These are phyloP conservation scores for Yueomyces sp. DNA, from an alignment of 805 yeast species.

Conservation along the genomic window DNA sequence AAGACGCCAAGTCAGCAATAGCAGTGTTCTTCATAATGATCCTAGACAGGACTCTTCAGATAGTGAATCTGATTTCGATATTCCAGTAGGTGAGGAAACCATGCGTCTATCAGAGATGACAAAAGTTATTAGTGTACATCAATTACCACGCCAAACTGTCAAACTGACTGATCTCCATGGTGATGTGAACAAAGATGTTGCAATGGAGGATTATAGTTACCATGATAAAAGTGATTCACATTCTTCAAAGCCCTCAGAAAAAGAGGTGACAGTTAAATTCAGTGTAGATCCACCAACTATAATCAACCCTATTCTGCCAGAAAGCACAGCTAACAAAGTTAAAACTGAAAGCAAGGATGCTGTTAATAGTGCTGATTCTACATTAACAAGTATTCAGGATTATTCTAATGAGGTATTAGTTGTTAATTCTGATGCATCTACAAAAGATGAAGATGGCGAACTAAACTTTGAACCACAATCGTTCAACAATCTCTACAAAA, in stretches of 20 bases:
- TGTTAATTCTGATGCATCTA: too few relatives aligned
- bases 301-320: slow-evolving; percentile 1
- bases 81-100: slow-evolving; percentile 1
- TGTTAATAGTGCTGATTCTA: too few relatives aligned
- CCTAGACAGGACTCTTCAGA: background rate
- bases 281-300: slow-evolving; percentile 15
- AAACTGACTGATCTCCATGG: too few relatives aligned
- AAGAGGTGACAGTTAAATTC: slow-evolving; percentile 15
- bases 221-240: slow-evolving; percentile 10
- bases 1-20: slow-evolving; percentile 7
- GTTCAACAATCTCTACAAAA: too few relatives aligned
- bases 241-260: slow-evolving; percentile 6
- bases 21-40: slow-evolving; percentile 15
- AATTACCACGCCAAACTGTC: slow-evolving; percentile 1
- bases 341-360: too few relatives aligned
- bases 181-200: too few relatives aligned
- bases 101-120: slow-evolving; percentile 21
- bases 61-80: background rate
- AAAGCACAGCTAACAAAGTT: too few relatives aligned
- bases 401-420: too few relatives aligned
- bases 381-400: too few relatives aligned
- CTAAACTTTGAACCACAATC: slow-evolving; percentile 1
- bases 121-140: slow-evolving; percentile 21
- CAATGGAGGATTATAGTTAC: background rate
- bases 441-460: too few relatives aligned